These are phyloP conservation scores for Tranzscheliella williamsii DNA, from an alignment of 1,284 basidiomycete species.

Conservation along the genomic window DNA sequence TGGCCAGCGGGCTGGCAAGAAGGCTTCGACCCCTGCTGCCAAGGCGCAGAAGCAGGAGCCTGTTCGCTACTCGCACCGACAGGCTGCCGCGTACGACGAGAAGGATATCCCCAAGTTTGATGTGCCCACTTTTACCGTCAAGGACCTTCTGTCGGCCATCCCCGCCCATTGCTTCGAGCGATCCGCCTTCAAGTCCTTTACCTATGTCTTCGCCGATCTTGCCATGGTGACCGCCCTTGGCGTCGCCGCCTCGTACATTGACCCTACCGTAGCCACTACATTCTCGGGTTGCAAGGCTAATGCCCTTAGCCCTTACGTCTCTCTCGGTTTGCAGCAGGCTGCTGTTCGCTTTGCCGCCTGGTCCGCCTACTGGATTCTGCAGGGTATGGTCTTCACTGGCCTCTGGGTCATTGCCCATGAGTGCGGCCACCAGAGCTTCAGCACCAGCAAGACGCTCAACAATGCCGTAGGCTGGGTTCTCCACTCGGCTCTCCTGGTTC, in stretches of 20 bases:
- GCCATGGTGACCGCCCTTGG: slow-evolving; percentile 73
- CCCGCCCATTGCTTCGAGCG: slow-evolving; percentile 91
- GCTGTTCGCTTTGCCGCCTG: slow-evolving; percentile 74
- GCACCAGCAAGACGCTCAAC: slow-evolving; percentile 91
- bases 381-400: slow-evolving; percentile 89
- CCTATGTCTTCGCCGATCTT: slow-evolving; percentile 80
- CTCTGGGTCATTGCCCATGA: slow-evolving; percentile 81
- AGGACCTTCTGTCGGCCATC: slow-evolving; percentile 82
- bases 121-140: slow-evolving; percentile 80
- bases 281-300: slow-evolving; percentile 37
- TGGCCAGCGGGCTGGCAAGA: slow-evolving; percentile 44
- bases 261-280: slow-evolving; percentile 61
- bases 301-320: slow-evolving; percentile 63
- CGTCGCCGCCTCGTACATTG: slow-evolving; percentile 73
- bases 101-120: slow-evolving; percentile 64
- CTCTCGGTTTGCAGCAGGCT: slow-evolving; percentile 70
- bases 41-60: slow-evolving; percentile 26
- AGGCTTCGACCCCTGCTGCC: slow-evolving; percentile 6
- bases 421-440: slow-evolving; percentile 90
- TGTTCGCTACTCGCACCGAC: slow-evolving; percentile 50
- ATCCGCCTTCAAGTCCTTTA: slow-evolving; percentile 79
- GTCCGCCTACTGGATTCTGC: slow-evolving; percentile 77
- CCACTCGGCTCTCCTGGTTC: slow-evolving; percentile 90
- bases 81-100: slow-evolving; percentile 48
- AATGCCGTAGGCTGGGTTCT: slow-evolving; percentile 91